Percentiles rank a stretch among this genome's conserved stretches.
Evolutionary conservation across 495 filamentous ascomycete species (phyloP).

Genomic region (Penicillium steckii): DNA sequence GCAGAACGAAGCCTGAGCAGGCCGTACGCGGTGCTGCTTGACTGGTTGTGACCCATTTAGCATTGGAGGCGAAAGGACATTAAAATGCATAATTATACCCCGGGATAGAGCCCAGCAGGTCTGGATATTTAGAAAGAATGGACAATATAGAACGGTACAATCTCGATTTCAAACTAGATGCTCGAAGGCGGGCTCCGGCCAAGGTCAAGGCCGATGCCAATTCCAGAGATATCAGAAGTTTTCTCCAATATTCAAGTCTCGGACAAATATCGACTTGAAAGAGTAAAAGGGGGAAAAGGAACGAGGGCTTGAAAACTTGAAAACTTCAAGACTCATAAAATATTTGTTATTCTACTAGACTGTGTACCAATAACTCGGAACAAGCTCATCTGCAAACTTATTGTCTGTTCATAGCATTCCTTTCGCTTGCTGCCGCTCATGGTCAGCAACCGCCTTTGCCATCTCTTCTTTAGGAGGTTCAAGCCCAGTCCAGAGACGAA

Average conservation of each 20-base stretch:
- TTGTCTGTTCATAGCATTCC: conserved; percentile 1
- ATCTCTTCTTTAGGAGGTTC: conserved; percentile 13
- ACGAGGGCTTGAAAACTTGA: no score
- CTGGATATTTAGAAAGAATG: conserved; percentile 9
- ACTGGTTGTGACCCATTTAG: not conserved
- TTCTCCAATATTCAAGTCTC: no score
- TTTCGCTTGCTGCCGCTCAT: conserved; percentile 8
- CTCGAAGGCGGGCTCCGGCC: not conserved
- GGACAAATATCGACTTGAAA: no score
- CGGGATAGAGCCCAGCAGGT: conserved; percentile 17
- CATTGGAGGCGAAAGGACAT: not conserved
- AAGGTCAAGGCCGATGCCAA: not conserved
- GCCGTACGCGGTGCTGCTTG: conserved; percentile 19
- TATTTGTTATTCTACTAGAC: no score
- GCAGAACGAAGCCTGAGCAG: conserved; percentile 64
- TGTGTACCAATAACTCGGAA: no score
- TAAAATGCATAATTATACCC: conserved; percentile 20
- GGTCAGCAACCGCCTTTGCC: conserved; percentile 7
- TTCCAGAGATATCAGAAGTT: not conserved
- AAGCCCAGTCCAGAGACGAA: conserved; percentile 65
- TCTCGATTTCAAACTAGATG: not conserved
- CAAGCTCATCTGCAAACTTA: not conserved
- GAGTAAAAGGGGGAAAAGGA: no score
- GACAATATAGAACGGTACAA: not conserved
- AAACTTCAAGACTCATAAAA: no score